These are phyloP conservation scores for Xylariaceae sp. DNA, from an alignment of 2,329 filamentous ascomycete genomes.

Conservation along the genomic window DNA sequence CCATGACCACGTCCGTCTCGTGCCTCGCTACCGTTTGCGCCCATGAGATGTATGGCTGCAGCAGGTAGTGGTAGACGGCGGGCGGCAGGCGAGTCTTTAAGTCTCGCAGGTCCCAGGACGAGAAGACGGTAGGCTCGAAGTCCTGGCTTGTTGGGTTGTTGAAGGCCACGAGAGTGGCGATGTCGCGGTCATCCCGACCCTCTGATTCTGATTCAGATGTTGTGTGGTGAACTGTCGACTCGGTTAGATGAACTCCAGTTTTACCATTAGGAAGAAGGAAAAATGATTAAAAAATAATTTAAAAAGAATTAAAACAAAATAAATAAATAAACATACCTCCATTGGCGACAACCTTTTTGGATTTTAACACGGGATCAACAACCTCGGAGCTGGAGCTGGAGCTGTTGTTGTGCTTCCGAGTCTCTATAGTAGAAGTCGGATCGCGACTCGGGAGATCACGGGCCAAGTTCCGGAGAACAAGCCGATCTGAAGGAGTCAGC, in stretches of 20 bases:
- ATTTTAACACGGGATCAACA: slow-evolving; percentile 3
- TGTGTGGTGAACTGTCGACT: slow-evolving; percentile 9
- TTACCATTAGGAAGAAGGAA: no score
- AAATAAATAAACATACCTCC: slow-evolving; percentile 7
- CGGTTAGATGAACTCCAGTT: not conserved
- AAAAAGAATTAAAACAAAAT: not conserved
- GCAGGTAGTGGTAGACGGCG: slow-evolving; percentile 18
- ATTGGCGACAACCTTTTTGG: slow-evolving; percentile 11
- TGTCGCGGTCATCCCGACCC: slow-evolving; percentile 28
- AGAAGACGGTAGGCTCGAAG: slow-evolving; percentile 45
- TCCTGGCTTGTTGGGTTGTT: slow-evolving; percentile 37
- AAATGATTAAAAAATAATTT: no score
- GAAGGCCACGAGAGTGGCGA: slow-evolving; percentile 36
- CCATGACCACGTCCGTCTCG: slow-evolving; percentile 62
- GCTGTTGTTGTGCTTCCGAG: no score
- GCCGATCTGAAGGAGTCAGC: slow-evolving; percentile 37
- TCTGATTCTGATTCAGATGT: slow-evolving; percentile 9
- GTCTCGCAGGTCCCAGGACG: slow-evolving; percentile 36
- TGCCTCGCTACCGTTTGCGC: slow-evolving; percentile 24
- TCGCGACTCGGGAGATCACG: slow-evolving; percentile 33
- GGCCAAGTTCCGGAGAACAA: slow-evolving; percentile 38
- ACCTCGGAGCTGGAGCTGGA: slow-evolving; percentile 2
- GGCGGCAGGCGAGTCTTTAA: slow-evolving; percentile 32
- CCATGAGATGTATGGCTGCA: slow-evolving; percentile 28
- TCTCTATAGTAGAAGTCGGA: slow-evolving; percentile 7